Evolutionary conservation across 1,284 basidiomycete species (phyloP).

Genomic region (Sanghuangporus weigelae): DNA sequence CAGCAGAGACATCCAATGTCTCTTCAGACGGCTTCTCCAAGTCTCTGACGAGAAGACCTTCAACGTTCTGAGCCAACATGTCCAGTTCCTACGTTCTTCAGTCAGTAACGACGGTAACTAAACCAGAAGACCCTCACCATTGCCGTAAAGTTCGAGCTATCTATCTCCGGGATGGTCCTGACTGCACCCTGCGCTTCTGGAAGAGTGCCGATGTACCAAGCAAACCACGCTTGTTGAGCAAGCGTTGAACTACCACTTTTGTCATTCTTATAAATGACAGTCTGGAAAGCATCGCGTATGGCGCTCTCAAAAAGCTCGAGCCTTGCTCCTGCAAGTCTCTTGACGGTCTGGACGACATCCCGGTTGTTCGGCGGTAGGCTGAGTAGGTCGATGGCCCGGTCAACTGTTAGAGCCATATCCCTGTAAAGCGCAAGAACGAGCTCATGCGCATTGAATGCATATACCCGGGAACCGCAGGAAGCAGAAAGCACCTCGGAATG

Average conservation of each 20-base stretch:
- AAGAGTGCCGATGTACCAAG: neutral
- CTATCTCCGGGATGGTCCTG: neutral
- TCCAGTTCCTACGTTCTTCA: conserved; percentile 2
- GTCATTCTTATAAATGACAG: neutral
- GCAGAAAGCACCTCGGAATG: neutral
- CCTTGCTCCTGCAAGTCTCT: neutral
- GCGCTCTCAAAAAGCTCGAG: neutral
- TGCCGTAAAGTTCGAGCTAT: neutral
- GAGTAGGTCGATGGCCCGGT: conserved; percentile 5
- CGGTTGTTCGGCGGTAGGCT: neutral
- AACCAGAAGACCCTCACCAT: neutral
- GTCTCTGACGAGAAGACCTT: neutral
- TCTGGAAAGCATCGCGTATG: neutral
- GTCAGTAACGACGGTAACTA: neutral
- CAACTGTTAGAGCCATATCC: neutral
- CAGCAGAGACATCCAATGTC: neutral
- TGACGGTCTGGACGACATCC: neutral
- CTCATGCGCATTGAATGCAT: conserved; percentile 5
- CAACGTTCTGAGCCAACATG: neutral
- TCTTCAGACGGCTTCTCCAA: neutral
- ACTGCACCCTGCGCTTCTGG: neutral
- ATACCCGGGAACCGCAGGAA: neutral
- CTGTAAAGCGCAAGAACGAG: neutral
- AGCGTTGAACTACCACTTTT: neutral
- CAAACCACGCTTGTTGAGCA: conserved; percentile 11